phyloP scores from a whole-genome alignment of 441 rosid genomes.

The Brassica hybrid region DNA sequence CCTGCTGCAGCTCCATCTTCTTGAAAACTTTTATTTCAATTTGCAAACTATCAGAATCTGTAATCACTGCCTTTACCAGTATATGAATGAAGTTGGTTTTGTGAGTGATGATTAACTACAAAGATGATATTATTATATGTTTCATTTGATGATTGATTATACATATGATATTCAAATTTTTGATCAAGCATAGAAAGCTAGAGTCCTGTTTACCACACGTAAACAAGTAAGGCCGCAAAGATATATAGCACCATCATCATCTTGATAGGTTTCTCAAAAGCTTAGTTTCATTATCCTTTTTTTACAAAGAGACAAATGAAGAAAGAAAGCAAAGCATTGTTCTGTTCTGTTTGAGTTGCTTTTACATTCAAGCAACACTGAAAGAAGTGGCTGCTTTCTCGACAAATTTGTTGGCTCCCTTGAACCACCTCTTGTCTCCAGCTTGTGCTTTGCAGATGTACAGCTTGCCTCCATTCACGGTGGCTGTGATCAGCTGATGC shows the following conservation, averaged over 20 bases:
- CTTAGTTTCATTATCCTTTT: slow-evolving; percentile 35
- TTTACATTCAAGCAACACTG: slow-evolving; percentile 74
- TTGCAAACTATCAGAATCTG: slow-evolving; percentile 15
- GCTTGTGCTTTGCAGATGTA: slow-evolving; percentile 98
- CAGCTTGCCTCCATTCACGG: slow-evolving; percentile 85
- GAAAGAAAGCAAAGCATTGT: slow-evolving; percentile 38
- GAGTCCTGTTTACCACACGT: slow-evolving; percentile 4
- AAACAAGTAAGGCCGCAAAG: slow-evolving; percentile 19
- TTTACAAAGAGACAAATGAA: slow-evolving; percentile 42
- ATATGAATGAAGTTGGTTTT: slow-evolving; percentile 15
- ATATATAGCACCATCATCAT: slow-evolving; percentile 26
- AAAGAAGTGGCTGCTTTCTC: slow-evolving; percentile 80
- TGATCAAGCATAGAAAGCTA: slow-evolving; percentile 17
- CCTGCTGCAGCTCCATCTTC: slow-evolving; percentile 31
- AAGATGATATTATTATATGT: slow-evolving; percentile 19
- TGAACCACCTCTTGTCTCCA: slow-evolving; percentile 99
- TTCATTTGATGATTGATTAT: slow-evolving; percentile 36
- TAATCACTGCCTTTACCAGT: slow-evolving; percentile 18
- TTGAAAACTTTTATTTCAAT: slow-evolving; percentile 17
- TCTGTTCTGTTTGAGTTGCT: slow-evolving; percentile 23
- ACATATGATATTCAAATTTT: slow-evolving; percentile 3
- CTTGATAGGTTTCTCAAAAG: slow-evolving; percentile 40
- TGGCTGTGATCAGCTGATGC: slow-evolving; percentile 85
- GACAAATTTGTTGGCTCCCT: slow-evolving; percentile 86
- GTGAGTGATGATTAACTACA: slow-evolving; percentile 24